phyloP scores from a whole-genome alignment of 352 stramenopile genomes.

The Phytophthora pinifolia region DNA sequence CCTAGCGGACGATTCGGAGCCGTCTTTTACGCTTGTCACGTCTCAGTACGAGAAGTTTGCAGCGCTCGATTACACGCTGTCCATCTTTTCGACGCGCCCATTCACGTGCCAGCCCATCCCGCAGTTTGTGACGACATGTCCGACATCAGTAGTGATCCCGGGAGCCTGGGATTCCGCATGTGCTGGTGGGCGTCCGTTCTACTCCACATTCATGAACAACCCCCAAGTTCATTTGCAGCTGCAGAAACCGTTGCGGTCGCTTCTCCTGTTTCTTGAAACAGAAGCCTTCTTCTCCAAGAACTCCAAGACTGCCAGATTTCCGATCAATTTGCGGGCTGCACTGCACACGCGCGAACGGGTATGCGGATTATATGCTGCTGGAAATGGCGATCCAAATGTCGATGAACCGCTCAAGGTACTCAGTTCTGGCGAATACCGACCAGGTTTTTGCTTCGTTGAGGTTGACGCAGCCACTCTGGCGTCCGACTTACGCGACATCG shows the following conservation, averaged over 20 bases:
- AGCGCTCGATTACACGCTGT: slow-evolving; percentile 89
- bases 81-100: slow-evolving; percentile 81
- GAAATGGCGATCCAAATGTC: slow-evolving; percentile 8
- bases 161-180: slow-evolving; percentile 44
- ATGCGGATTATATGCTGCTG: slow-evolving; percentile 38
- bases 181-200: slow-evolving; percentile 67
- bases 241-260: slow-evolving; percentile 29
- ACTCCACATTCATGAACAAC: slow-evolving; percentile 82
- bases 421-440: slow-evolving; percentile 78
- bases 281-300: slow-evolving; percentile 43
- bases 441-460: slow-evolving; percentile 76
- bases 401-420: slow-evolving; percentile 35
- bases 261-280: slow-evolving; percentile 68
- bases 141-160: slow-evolving; percentile 42
- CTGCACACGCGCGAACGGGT: slow-evolving; percentile 51
- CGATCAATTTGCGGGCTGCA: slow-evolving; percentile 69
- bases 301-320: slow-evolving; percentile 25
- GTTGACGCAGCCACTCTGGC: slow-evolving; percentile 31
- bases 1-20: slow-evolving; percentile 44
- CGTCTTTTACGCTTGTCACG: slow-evolving; percentile 87
- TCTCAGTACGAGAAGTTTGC: slow-evolving; percentile 92
- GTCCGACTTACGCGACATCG: slow-evolving; percentile 38
- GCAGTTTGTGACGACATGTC: slow-evolving; percentile 38
- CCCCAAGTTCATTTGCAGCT: slow-evolving; percentile 68
- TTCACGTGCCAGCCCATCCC: slow-evolving; percentile 61